Evolutionary conservation across 257 asterid genomes (phyloP), one percentile per base, ranked within the genome.

Genomic region (Haberlea rhodopensis): DNA sequence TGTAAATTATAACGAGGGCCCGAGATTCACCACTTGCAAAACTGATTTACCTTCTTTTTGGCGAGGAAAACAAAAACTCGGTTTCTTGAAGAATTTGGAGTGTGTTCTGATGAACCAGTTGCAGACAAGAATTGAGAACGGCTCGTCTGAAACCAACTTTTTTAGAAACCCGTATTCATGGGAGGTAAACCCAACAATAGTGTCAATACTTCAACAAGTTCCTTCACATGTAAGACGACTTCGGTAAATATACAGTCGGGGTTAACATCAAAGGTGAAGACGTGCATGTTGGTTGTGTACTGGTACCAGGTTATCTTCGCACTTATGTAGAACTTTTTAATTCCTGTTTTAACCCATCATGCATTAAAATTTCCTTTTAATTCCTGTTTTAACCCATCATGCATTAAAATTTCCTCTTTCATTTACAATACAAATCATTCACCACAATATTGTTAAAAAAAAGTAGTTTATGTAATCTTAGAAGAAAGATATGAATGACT

Each of bases 61-160:
- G 23, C 32, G 57, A 18, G 65, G 56, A 34, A 48, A 67, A 59
- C 84, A 82, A 92, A 81, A 87, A 92, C 18, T 97, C 97, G 13
- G 87, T 89, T 74, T 92, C 98, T 80, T 92, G 85, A 77, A 89
- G 98, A 74, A 92, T 87, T 81, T 92, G 91, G 64, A 89, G 94
- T 31, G 98, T 89, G 67, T 92, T 89, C 83, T 84, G 96, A 66
- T 89, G 98, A 79, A 92, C 97, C 97, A n/a, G n/a, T n/a, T 92
- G 95, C 57, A 73, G 65, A 5, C 59, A 67, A 65, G 31, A 67
- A n/a, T n/a, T n/a, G n/a, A n/a, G n/a, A n/a, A 57, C 57, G 29
- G 63, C 43, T 80, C 60, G 43, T 7, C 9, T 27, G 32, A 16
- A 34, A 0, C 43, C 0, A 8, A 29, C n/a, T 29, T 29, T 0